These are phyloP conservation scores for Aspergillus sp. DNA, from an alignment of 2,329 filamentous ascomycete species.

Conservation along the genomic window DNA sequence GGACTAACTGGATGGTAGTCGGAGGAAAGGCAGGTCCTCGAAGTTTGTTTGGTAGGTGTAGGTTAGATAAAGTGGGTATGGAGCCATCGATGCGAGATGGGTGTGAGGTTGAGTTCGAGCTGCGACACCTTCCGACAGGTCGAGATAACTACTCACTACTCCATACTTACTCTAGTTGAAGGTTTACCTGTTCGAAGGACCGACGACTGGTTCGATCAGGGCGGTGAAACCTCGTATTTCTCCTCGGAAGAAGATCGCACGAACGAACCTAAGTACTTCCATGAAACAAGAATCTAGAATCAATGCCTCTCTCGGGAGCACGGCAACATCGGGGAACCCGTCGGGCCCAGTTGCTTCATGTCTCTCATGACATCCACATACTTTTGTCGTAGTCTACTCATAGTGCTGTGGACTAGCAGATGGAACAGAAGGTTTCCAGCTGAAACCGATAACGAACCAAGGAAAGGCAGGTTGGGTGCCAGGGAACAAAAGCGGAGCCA, in stretches of 20 bases:
- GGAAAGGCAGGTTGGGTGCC: neutral
- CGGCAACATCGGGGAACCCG: no score
- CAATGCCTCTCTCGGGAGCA: no score
- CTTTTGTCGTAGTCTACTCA: neutral
- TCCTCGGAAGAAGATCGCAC: no score
- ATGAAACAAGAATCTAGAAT: no score
- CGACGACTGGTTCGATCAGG: no score
- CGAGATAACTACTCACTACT: no score
- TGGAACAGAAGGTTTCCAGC: neutral
- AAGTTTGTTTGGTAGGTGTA: neutral
- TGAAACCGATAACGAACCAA: slow-evolving; percentile 7
- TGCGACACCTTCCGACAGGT: no score
- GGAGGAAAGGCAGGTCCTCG: neutral
- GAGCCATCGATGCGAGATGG: neutral
- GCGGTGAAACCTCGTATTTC: no score
- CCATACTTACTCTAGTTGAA: no score
- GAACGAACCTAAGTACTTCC: no score
- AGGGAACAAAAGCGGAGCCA: slow-evolving; percentile 11
- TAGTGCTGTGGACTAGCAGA: neutral
- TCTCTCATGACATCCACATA: neutral
- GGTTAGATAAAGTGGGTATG: neutral
- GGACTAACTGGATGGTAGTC: neutral
- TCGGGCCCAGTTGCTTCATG: no score
- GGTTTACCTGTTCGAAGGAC: no score
- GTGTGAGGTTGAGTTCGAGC: neutral